Percentiles rank a stretch among this genome's conserved stretches.
phyloP scores from a whole-genome alignment of 192 early-diverging fungal species.

The Rhizophagus clarus region DNA sequence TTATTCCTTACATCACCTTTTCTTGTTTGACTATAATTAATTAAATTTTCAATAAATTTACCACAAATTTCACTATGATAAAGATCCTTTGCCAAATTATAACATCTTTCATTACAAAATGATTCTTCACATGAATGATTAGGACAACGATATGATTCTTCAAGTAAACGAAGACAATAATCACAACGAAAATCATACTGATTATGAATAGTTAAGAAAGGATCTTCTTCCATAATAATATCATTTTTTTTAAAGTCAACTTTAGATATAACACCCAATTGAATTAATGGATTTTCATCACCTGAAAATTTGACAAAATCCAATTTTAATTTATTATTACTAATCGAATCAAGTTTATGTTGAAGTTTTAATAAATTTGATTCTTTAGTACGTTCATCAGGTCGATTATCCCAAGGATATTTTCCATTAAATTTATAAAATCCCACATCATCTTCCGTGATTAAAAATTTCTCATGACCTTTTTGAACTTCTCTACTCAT shows the following conservation, averaged over 20 bases:
- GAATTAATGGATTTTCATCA: neutral
- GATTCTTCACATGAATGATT: constrained; percentile 11
- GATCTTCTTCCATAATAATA: constrained; percentile 22
- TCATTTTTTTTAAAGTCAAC: neutral
- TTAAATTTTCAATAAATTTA: constrained; percentile 15
- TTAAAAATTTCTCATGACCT: neutral
- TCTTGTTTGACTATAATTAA: constrained; percentile 5
- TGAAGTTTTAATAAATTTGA: constrained; percentile 4
- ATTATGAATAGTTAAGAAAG: constrained; percentile 16
- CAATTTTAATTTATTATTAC: constrained; percentile 19
- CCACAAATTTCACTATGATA: constrained; percentile 19
- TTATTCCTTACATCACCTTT: neutral
- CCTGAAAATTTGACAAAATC: neutral
- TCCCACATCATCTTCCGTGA: neutral
- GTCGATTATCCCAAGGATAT: constrained; percentile 21
- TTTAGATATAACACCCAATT: neutral
- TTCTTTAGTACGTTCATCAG: constrained; percentile 10
- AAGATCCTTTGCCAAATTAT: constrained; percentile 11
- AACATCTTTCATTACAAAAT: constrained; percentile 17
- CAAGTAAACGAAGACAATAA: constrained; percentile 13
- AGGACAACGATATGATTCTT: neutral
- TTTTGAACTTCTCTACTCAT: neutral
- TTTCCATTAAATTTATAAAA: constrained; percentile 15
- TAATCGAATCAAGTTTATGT: constrained; percentile 10
- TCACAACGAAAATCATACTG: constrained; percentile 11